Evolutionary conservation across 164 flowering plant species (phyloP).

Genomic region (Annona cherimola): DNA sequence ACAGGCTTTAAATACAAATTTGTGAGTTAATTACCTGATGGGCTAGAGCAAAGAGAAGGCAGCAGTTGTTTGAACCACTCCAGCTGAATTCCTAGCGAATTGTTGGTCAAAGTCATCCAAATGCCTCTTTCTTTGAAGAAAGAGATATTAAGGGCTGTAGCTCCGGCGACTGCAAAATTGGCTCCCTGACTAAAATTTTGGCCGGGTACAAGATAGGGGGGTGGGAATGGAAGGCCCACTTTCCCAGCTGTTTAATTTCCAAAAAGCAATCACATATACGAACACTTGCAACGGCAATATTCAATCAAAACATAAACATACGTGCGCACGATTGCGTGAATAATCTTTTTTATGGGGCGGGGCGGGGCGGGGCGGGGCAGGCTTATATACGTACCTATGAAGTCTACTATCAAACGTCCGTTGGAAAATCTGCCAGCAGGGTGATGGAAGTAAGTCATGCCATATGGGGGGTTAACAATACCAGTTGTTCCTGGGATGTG

Average conservation of each 20-base stretch:
- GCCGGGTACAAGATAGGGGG: conserved; percentile 26
- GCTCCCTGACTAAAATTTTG: conserved; percentile 24
- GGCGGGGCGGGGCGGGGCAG: neutral
- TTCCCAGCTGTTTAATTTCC: neutral
- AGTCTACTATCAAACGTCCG: conserved; percentile 37
- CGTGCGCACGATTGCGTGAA: no score
- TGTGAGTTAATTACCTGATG: neutral
- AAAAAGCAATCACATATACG: neutral
- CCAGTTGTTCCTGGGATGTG: neutral
- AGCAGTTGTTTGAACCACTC: conserved; percentile 25
- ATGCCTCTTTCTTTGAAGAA: conserved; percentile 24
- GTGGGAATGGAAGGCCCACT: conserved; percentile 31
- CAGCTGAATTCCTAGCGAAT: conserved; percentile 25
- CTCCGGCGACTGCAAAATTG: conserved; percentile 56
- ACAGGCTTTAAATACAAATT: neutral
- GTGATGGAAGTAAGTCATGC: conserved; percentile 27
- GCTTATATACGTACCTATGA: conserved; percentile 10
- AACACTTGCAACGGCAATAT: no score
- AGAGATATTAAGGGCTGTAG: conserved; percentile 34
- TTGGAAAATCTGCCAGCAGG: conserved; percentile 40
- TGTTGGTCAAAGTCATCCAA: neutral
- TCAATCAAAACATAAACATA: no score
- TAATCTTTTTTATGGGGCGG: no score
- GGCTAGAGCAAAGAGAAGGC: neutral
- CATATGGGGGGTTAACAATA: conserved; percentile 24